These are phyloP conservation scores for Alternaria arborescens DNA, from an alignment of 2,329 filamentous ascomycete species.

Conservation along the genomic window DNA sequence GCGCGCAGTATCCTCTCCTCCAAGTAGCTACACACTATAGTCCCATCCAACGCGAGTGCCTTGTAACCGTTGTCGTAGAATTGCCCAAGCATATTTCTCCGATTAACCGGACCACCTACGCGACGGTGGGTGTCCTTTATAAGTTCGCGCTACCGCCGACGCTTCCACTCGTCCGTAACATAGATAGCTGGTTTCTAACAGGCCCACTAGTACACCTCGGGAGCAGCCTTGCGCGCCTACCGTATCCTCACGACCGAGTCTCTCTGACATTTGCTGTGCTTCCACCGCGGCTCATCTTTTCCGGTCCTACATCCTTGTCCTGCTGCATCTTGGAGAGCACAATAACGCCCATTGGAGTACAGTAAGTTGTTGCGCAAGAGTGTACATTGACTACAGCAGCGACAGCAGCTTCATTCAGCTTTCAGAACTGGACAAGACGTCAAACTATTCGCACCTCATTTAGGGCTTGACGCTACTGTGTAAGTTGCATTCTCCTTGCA, in stretches of 20 bases:
- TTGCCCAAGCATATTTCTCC: slow-evolving; percentile 20
- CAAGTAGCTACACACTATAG: neutral
- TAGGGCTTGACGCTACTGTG: slow-evolving; percentile 35
- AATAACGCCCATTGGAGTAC: slow-evolving; percentile 19
- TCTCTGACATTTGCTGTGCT: slow-evolving; percentile 24
- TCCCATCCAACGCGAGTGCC: slow-evolving; percentile 3
- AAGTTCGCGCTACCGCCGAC: slow-evolving; percentile 37
- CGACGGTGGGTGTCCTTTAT: slow-evolving; percentile 32
- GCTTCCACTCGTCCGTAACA: slow-evolving; percentile 52
- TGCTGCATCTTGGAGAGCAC: slow-evolving; percentile 17
- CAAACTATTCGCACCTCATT: slow-evolving; percentile 22
- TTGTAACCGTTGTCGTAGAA: neutral
- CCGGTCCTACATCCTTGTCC: slow-evolving; percentile 35
- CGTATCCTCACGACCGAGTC: slow-evolving; percentile 50
- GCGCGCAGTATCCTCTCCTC: neutral
- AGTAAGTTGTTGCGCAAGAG: slow-evolving; percentile 35
- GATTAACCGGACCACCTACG: slow-evolving; percentile 41
- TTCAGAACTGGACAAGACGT: slow-evolving; percentile 11
- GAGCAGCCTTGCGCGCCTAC: slow-evolving; percentile 30
- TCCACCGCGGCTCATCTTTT: slow-evolving; percentile 38
- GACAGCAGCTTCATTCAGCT: slow-evolving; percentile 25
- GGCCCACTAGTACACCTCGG: slow-evolving; percentile 44
- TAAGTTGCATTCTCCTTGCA: slow-evolving; percentile 41
- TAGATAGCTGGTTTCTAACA: slow-evolving; percentile 38
- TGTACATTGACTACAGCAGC: slow-evolving; percentile 40